Base-by-base conservation (phyloP, 2,329 filamentous ascomycete species). In the Huntiella omanensis region DNA sequence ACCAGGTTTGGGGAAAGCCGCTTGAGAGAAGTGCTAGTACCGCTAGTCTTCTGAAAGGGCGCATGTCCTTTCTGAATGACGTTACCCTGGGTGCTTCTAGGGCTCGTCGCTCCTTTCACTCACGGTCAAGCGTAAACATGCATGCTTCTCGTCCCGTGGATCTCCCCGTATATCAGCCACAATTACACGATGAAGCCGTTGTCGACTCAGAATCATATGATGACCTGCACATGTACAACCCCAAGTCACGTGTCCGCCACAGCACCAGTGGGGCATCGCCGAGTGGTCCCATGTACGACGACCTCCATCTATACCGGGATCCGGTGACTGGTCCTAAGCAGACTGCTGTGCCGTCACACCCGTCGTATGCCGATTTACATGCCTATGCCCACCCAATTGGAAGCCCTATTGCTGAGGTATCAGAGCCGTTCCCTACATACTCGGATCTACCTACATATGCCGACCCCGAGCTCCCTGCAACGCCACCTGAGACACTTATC, bases 361-460 rank as follows among this genome's bases (percentile, higher is more conserved):
- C 4, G 57, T 59, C 51, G 3, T 60, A 59, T 44, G 53, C 58
- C 1, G 64, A 67, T 48, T 50, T 67, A 3, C 52, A 57, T 19
- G 52, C 59, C 15, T 66, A 66, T 47, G 57, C 62, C 10, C 55
- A 59, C 35, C 53, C 56, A 3, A 51, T 53, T 1, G 51, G 58
- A 6, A 49, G 51, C 10, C 59, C 58, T 8, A 57, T 64, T 13
- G 55, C 60, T 16, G 49, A 52, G 1, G 47, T 45, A 5, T 51
- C 60, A 37, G 54, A 60, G 35, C 45, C 55, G 11, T 47, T 57
- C 28, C 59, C 57, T 1, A 49, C 53, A 1, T 62, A 65, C 17
- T 63, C 66, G 42, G 50, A 55, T 15, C 66, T 65, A n/a, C 60
- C 62, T 48, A 51, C 57, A 11, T 66, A 67, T 50, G 51, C 57